Conservation (phyloP, 148 eudicot genomes). For the Nyssa sinensis region DNA sequence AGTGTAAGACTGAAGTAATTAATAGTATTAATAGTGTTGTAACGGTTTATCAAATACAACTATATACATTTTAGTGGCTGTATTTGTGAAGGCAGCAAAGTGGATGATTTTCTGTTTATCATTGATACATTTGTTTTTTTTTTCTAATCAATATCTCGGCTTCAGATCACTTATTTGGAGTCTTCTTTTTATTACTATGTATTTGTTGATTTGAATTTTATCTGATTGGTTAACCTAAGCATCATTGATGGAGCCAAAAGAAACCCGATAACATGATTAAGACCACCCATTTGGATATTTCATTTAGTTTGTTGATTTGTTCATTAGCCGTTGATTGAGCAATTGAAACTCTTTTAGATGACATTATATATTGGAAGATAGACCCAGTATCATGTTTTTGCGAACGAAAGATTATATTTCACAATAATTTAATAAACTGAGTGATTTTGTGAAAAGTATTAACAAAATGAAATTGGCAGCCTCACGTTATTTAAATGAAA, state of each 20-base stretch:
- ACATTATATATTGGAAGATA: background rate
- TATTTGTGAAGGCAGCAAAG: background rate
- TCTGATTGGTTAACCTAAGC: background rate
- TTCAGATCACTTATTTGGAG: conserved; percentile 1
- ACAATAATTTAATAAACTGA: background rate
- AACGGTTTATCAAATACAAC: too few species aligned
- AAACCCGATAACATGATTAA: background rate
- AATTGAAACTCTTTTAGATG: background rate
- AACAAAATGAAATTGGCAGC: too few species aligned
- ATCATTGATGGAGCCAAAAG: background rate
- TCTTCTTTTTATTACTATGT: background rate
- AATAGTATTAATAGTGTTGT: too few species aligned
- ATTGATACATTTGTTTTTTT: too few species aligned
- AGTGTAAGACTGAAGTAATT: too few species aligned
- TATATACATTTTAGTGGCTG: background rate
- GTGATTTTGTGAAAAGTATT: too few species aligned
- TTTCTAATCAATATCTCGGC: too few species aligned
- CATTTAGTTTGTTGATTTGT: background rate
- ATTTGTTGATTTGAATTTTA: background rate
- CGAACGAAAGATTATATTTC: too few species aligned
- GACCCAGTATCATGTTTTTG: background rate
- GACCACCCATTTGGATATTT: conserved; percentile 2
- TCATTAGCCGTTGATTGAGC: background rate
- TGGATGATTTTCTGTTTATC: background rate
- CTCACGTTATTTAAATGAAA: too few species aligned